These are phyloP conservation scores for Leptographium procerum DNA, from an alignment of 2,329 filamentous ascomycete genomes.

Conservation along the genomic window DNA sequence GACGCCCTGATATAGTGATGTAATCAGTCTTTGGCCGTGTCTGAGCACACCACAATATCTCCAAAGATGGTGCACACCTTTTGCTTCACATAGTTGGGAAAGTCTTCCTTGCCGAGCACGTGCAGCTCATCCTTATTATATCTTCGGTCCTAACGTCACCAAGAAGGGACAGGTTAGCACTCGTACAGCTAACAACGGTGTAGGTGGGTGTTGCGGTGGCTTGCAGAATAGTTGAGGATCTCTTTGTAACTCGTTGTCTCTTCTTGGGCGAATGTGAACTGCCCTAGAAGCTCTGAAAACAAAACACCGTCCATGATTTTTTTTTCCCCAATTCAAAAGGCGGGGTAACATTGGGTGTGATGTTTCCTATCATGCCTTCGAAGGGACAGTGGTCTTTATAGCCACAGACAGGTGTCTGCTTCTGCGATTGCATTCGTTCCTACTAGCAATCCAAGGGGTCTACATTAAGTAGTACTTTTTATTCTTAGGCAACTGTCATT, in stretches of 20 bases:
- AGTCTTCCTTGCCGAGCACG: neutral
- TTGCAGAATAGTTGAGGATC: constrained; percentile 15
- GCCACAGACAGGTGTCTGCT: too few relatives aligned
- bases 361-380: neutral
- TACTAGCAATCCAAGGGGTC: too few relatives aligned
- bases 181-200: neutral
- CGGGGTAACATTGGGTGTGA: neutral
- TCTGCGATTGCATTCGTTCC: too few relatives aligned
- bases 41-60: neutral
- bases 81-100: neutral
- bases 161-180: neutral
- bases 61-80: neutral
- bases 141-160: neutral
- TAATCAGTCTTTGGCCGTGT: neutral
- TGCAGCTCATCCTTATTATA: neutral
- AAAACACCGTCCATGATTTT: neutral
- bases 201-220: neutral
- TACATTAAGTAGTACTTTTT: too few relatives aligned
- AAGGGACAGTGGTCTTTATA: neutral
- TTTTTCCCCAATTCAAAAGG: neutral
- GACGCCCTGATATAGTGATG: neutral
- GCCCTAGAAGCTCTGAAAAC: neutral
- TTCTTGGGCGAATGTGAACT: neutral
- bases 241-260: constrained; percentile 10
- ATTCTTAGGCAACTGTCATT: too few relatives aligned